A percentile compares a stretch with the other conserved stretches of the same genome.
These are phyloP conservation scores for Termitomyces sp. DNA, from an alignment of 768 basidiomycete species.

Conservation along the genomic window DNA sequence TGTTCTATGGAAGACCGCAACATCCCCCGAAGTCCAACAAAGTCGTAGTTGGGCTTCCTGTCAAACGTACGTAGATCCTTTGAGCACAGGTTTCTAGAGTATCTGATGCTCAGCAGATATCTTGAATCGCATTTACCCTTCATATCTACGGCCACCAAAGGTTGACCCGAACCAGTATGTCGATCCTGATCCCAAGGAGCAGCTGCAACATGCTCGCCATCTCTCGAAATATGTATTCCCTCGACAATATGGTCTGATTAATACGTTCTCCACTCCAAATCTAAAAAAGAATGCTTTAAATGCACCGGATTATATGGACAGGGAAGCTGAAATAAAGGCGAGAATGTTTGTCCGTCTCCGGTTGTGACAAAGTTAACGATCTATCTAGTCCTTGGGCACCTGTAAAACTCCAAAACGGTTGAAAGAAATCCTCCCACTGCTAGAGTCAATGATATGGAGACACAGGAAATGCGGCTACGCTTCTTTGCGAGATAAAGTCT, in stretches of 20 bases:
- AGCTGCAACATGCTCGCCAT: conserved; percentile 50
- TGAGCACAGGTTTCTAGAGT: background rate
- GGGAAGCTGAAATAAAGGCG: conserved; percentile 71
- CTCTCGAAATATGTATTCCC: conserved; percentile 85
- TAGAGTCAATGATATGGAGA: conserved; percentile 61
- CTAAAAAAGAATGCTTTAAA: conserved; percentile 24
- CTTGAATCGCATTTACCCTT: conserved; percentile 51
- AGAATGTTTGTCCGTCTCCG: conserved; percentile 1
- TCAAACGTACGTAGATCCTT: conserved; percentile 45
- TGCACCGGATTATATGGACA: conserved; percentile 50
- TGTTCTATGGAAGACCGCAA: conserved; percentile 67
- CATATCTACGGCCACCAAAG: conserved; percentile 30
- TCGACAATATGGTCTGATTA: conserved; percentile 64
- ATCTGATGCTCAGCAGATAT: conserved; percentile 42
- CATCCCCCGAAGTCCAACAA: conserved; percentile 42
- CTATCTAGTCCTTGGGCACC: conserved; percentile 31
- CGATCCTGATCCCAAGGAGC: conserved; percentile 42
- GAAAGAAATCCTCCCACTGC: conserved; percentile 43
- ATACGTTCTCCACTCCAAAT: conserved; percentile 39
- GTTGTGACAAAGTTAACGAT: background rate
- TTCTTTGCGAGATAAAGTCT: conserved; percentile 55
- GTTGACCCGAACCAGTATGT: conserved; percentile 23
- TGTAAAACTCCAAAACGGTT: conserved; percentile 74
- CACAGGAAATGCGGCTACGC: conserved; percentile 70
- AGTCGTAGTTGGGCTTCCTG: conserved; percentile 62